Evolutionary conservation across 176 grass and related monocot species (phyloP).

Genomic region (Panicum miliaceum): DNA sequence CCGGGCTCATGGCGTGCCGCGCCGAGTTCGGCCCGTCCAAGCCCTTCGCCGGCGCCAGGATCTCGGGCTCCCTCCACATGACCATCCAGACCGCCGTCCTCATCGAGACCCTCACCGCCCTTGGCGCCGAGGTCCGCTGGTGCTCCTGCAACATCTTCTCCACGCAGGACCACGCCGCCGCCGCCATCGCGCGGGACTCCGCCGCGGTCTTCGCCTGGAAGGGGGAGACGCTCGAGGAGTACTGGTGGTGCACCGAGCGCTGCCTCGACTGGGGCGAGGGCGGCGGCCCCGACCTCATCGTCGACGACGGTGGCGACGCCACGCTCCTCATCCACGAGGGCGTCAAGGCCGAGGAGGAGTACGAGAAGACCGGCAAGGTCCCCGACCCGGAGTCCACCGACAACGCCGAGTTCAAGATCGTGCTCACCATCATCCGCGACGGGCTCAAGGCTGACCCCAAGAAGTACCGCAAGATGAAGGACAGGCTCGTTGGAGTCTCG

Average conservation of each 20-base stretch:
- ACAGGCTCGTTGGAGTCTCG: constrained; percentile 84
- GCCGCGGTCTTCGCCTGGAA: constrained; percentile 96
- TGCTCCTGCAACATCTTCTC: constrained; percentile 99
- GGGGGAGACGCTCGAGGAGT: constrained; percentile 94
- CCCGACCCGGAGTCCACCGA: constrained; percentile 82
- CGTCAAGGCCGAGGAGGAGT: constrained; percentile 90
- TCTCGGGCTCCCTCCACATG: constrained; percentile 98
- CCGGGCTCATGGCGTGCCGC: constrained; percentile 90
- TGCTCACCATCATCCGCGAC: constrained; percentile 81
- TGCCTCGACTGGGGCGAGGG: constrained; percentile 89
- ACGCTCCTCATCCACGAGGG: constrained; percentile 96
- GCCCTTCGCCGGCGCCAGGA: constrained; percentile 80
- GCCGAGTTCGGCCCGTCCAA: constrained; percentile 78
- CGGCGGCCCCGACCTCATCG: constrained; percentile 90
- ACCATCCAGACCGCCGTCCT: constrained; percentile 97
- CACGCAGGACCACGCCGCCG: constrained; percentile 98
- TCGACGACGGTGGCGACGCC: constrained; percentile 90
- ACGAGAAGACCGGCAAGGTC: constrained; percentile 66
- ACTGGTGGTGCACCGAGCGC: constrained; percentile 98
- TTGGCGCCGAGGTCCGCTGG: constrained; percentile 92
- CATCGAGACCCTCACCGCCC: constrained; percentile 94
- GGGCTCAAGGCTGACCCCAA: constrained; percentile 67
- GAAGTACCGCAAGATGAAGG: constrained; percentile 97
- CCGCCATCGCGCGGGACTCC: constrained; percentile 88
- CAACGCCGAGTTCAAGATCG: constrained; percentile 98